phyloP scores from a whole-genome alignment of 2,329 filamentous ascomycete genomes.

The Hypoxylon sp. region DNA sequence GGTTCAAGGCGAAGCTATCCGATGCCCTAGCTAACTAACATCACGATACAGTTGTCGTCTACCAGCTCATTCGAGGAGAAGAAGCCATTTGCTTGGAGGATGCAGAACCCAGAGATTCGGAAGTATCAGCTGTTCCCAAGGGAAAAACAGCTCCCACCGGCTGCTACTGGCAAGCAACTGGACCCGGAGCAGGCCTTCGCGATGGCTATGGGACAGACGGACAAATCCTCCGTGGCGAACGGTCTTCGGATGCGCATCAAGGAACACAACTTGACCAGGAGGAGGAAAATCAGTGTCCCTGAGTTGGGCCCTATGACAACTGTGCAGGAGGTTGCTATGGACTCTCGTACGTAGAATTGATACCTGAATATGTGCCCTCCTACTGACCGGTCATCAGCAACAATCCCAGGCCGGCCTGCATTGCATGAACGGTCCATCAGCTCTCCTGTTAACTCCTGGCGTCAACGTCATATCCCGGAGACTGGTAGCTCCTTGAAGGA shows the following conservation, averaged over 20 bases:
- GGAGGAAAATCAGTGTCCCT: slow-evolving; percentile 75
- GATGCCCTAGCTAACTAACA: slow-evolving; percentile 50
- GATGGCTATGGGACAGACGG: slow-evolving; percentile 59
- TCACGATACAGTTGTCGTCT: slow-evolving; percentile 50
- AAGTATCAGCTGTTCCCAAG: slow-evolving; percentile 75
- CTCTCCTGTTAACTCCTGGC: slow-evolving; percentile 68
- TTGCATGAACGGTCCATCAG: slow-evolving; percentile 76
- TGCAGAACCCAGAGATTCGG: slow-evolving; percentile 68
- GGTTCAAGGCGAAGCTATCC: slow-evolving; percentile 41
- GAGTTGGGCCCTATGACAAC: slow-evolving; percentile 78
- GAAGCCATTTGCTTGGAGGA: slow-evolving; percentile 68
- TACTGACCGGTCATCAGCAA: slow-evolving; percentile 64
- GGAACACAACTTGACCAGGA: slow-evolving; percentile 69
- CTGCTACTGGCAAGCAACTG: slow-evolving; percentile 61
- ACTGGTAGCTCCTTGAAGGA: slow-evolving; percentile 54
- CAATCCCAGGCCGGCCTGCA: slow-evolving; percentile 75
- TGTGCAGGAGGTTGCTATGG: slow-evolving; percentile 76
- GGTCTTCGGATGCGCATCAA: slow-evolving; percentile 69
- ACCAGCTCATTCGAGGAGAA: slow-evolving; percentile 61
- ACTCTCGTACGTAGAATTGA: slow-evolving; percentile 72
- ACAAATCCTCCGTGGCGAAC: slow-evolving; percentile 58
- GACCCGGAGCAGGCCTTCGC: slow-evolving; percentile 66
- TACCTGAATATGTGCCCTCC: slow-evolving; percentile 21
- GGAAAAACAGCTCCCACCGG: slow-evolving; percentile 62
- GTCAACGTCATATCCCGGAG: slow-evolving; percentile 61